Evolutionary conservation across 495 filamentous ascomycete species (phyloP).

Genomic region (Neurospora sp.): DNA sequence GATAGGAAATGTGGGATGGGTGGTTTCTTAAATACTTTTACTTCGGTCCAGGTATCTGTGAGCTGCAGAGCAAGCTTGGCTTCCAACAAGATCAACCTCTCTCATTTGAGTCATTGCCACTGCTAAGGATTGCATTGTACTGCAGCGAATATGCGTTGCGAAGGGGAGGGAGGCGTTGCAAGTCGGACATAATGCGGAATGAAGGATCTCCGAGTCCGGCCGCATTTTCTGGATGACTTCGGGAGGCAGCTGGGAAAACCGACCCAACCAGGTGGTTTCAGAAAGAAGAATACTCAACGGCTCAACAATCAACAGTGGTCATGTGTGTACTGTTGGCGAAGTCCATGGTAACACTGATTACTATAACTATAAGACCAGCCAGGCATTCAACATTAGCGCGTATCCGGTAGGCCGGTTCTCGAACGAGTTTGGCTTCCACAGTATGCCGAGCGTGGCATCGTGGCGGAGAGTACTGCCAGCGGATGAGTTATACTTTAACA

Average conservation of each 20-base stretch:
- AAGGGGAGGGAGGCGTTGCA: background rate
- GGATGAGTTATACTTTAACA: constrained; percentile 50
- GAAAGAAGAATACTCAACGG: no score
- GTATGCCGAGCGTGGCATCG: constrained; percentile 54
- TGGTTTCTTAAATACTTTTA: background rate
- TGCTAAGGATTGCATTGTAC: background rate
- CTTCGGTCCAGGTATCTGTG: background rate
- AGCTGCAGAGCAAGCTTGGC: background rate
- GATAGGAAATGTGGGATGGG: background rate
- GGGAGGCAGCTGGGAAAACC: no score
- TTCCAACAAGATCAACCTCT: background rate
- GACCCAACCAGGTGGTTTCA: no score
- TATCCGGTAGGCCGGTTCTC: constrained; percentile 58
- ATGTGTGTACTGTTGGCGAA: constrained; percentile 21
- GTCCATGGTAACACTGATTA: constrained; percentile 62
- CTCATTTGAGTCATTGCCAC: background rate
- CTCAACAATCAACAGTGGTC: no score
- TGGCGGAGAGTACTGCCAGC: constrained; percentile 47
- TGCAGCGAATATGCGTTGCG: background rate
- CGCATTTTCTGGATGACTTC: no score
- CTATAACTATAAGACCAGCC: constrained; percentile 52
- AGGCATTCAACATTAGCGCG: constrained; percentile 44
- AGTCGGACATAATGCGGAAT: background rate
- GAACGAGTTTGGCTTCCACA: constrained; percentile 59
- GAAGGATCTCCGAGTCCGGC: background rate